These are phyloP conservation scores for Cerioporus squamosus DNA, from an alignment of 1,284 basidiomycete genomes.

Conservation along the genomic window DNA sequence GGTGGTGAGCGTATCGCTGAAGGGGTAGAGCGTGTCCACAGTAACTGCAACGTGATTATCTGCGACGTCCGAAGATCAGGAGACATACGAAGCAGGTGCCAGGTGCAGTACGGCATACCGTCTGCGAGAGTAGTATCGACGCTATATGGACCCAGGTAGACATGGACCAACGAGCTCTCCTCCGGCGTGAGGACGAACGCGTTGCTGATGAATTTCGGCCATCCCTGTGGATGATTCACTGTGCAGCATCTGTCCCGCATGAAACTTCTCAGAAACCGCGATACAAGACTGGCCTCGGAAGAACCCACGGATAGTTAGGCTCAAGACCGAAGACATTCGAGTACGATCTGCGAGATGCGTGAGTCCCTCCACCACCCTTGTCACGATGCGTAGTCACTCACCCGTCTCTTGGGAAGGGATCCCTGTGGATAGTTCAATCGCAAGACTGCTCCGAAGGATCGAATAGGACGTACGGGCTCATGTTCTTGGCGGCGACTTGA, in stretches of 20 bases:
- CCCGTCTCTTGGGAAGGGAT: constrained; percentile 56
- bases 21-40: constrained; percentile 59
- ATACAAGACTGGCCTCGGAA: not conserved
- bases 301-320: constrained; percentile 35
- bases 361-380: no score
- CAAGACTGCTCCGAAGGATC: not conserved
- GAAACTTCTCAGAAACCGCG: no score
- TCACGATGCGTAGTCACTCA: constrained; percentile 31
- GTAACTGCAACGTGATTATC: constrained; percentile 48
- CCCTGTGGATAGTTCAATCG: constrained; percentile 34
- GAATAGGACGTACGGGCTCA: constrained; percentile 48
- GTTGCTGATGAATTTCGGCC: constrained; percentile 60
- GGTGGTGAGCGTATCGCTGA: constrained; percentile 52
- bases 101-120: constrained; percentile 35
- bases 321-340: constrained; percentile 54
- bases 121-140: constrained; percentile 40
- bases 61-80: constrained; percentile 17
- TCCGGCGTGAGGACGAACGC: constrained; percentile 55
- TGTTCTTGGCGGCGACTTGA: constrained; percentile 58
- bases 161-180: constrained; percentile 51
- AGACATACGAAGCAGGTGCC: not conserved
- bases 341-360: constrained; percentile 41
- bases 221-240: constrained; percentile 62
- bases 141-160: constrained; percentile 57
- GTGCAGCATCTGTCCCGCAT: constrained; percentile 51